A percentile compares a stretch with the other conserved stretches of the same genome.
Conservation (phyloP, 495 filamentous ascomycete species). For the Paragyromitra xinjiangensis region DNA sequence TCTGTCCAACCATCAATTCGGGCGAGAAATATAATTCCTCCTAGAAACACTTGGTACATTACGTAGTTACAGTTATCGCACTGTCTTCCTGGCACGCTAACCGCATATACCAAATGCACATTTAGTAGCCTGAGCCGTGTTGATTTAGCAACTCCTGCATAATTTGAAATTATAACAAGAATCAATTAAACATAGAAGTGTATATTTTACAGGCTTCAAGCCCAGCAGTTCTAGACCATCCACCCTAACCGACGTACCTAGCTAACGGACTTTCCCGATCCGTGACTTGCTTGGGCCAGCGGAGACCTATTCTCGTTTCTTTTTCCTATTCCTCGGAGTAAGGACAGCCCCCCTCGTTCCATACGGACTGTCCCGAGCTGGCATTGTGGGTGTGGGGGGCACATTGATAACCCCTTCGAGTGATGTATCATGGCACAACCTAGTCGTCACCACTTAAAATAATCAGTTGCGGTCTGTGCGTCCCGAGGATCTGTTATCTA, state of each 20-base stretch:
- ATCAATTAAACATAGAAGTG: not conserved
- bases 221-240: not conserved
- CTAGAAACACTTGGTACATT: not conserved
- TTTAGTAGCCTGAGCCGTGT: constrained; percentile 7
- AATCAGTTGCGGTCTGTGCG: constrained; percentile 1
- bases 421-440: constrained; percentile 32
- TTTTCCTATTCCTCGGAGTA: not conserved
- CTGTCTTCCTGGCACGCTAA: not conserved
- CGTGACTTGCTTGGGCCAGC: not conserved
- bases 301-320: constrained; percentile 1
- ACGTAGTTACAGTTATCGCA: not conserved
- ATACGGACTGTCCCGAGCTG: constrained; percentile 38
- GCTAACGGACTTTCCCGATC: constrained; percentile 32
- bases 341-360: not conserved
- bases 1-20: not conserved
- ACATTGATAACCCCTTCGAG: constrained; percentile 3
- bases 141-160: not conserved
- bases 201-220: constrained; percentile 13
- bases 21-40: not conserved
- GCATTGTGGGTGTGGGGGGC: not conserved
- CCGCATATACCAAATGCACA: not conserved
- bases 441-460: not conserved
- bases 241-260: constrained; percentile 9
- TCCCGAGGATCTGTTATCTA: not conserved
- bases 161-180: not conserved